Conservation (phyloP, 2,329 filamentous ascomycete genomes). For the Orbilia blumenaviensis region DNA sequence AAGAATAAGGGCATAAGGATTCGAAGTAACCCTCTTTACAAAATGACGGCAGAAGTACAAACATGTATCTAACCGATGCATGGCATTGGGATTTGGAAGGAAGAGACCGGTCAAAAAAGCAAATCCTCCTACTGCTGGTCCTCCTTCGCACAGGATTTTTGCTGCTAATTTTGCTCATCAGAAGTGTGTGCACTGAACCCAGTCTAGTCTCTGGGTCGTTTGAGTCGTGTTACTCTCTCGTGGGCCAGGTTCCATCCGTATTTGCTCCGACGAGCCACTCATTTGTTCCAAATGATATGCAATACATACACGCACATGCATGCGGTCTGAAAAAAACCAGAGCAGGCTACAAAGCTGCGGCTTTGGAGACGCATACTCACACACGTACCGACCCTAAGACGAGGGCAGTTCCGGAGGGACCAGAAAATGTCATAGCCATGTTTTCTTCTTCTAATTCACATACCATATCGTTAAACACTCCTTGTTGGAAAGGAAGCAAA, state of each 20-base stretch:
- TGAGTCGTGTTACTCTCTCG: slow-evolving; percentile 54
- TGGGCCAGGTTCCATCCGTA: slow-evolving; percentile 54
- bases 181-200: slow-evolving; percentile 43
- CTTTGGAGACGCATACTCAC: slow-evolving; percentile 55
- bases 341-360: slow-evolving; percentile 53
- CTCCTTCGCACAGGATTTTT: slow-evolving; percentile 50
- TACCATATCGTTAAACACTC: slow-evolving; percentile 52
- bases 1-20: slow-evolving; percentile 15
- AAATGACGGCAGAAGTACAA: slow-evolving; percentile 46
- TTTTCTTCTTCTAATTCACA: slow-evolving; percentile 53
- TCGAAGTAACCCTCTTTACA: slow-evolving; percentile 34
- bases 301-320: slow-evolving; percentile 47
- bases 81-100: slow-evolving; percentile 53
- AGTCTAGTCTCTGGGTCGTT: slow-evolving; percentile 50
- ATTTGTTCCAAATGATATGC: slow-evolving; percentile 53
- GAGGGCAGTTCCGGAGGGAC: slow-evolving; percentile 44
- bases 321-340: slow-evolving; percentile 26
- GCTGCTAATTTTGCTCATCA: slow-evolving; percentile 53
- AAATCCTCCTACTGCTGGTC: slow-evolving; percentile 18
- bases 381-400: slow-evolving; percentile 51
- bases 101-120: slow-evolving; percentile 45
- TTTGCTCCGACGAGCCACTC: slow-evolving; percentile 54
- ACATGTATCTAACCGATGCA: slow-evolving; percentile 48
- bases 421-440: slow-evolving; percentile 52
- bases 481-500: slow-evolving; percentile 50